Evolutionary conservation across 495 filamentous ascomycete species (phyloP), one percentile per base, ranked within the genome.

Genomic region (Penicillium ochrochloron): DNA sequence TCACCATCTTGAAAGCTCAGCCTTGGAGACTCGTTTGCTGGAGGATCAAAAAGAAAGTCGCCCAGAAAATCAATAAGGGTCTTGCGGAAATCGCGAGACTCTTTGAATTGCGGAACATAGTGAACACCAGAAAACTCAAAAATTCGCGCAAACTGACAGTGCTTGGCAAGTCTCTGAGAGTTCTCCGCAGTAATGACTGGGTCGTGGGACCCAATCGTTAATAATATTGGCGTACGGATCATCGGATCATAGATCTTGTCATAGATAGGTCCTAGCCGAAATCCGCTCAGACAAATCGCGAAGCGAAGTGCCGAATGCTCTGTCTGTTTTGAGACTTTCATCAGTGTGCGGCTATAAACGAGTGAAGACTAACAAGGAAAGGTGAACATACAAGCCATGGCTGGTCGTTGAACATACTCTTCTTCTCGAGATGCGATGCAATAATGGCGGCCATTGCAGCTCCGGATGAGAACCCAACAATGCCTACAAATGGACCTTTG

Each of bases 401-500:
- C 14, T 17, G 19, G 11, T 21, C 41, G 23, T n/a, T 50, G 23
- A 50, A 11, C 10, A 11, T 27, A 10, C 23, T 27, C 6, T 5
- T 50, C 46, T 54, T 54, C 19, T 61, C 59, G 7, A 61, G 46
- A 19, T 52, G 29, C 19, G 59, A 54, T n/a, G 59, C 23, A 41
- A 61, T 51, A 9, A 61, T 61, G 5, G 46, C 59, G 14, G 59
- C 31, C 48, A 61, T 53, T 14, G 59, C 59, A 44, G 59, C 59
- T 25, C 59, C 59, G 17, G 59, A 61, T 19, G 59, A 61, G 51
- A 61, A 61, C 21, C 59, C 59, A 39, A 54, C 35, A 35, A 61
- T 61, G 21, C 59, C 59, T 17, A 19, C 37, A 61, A 61, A 61
- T 23, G 59, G 59, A 42, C 59, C 59, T 6, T 61, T 37, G 12